Evolutionary conservation across 208 protist species (phyloP).

Genomic region (Acanthamoeba triangularis): DNA sequence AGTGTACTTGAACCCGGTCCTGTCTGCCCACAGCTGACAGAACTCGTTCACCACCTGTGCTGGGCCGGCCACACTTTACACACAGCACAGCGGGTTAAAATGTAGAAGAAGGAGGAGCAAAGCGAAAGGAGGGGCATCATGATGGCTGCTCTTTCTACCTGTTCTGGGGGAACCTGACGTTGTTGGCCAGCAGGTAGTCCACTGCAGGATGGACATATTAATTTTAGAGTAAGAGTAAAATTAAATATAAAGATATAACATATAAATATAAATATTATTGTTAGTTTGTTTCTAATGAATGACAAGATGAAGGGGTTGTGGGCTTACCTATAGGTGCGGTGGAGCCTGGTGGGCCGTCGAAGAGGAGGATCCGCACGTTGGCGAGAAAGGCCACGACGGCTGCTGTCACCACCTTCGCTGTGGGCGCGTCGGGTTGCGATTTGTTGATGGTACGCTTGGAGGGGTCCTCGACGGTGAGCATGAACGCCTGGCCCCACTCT

Average conservation of each 20-base stretch:
- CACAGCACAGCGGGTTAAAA: background rate
- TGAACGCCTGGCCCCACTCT: constrained; percentile 64
- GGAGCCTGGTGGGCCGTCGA: constrained; percentile 41
- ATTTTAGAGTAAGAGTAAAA: no score
- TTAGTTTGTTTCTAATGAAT: no score
- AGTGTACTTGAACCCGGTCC: constrained; percentile 58
- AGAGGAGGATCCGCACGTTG: constrained; percentile 62
- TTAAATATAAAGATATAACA: background rate
- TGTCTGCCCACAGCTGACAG: constrained; percentile 43
- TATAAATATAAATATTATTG: no score
- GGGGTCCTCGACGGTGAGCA: constrained; percentile 54
- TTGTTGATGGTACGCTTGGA: background rate
- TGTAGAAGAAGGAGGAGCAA: background rate
- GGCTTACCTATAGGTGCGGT: constrained; percentile 16
- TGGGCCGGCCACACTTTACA: constrained; percentile 39
- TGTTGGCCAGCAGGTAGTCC: constrained; percentile 15
- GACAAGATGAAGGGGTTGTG: no score
- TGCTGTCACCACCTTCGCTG: constrained; percentile 14
- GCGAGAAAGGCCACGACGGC: constrained; percentile 51
- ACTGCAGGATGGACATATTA: no score
- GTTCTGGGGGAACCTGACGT: constrained; percentile 58
- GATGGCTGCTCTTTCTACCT: background rate
- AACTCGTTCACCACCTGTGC: constrained; percentile 34
- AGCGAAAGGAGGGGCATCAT: background rate
- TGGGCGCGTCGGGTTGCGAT: background rate